Evolutionary conservation across 2,329 filamentous ascomycete species (phyloP).

Genomic region (Periconia digitata): DNA sequence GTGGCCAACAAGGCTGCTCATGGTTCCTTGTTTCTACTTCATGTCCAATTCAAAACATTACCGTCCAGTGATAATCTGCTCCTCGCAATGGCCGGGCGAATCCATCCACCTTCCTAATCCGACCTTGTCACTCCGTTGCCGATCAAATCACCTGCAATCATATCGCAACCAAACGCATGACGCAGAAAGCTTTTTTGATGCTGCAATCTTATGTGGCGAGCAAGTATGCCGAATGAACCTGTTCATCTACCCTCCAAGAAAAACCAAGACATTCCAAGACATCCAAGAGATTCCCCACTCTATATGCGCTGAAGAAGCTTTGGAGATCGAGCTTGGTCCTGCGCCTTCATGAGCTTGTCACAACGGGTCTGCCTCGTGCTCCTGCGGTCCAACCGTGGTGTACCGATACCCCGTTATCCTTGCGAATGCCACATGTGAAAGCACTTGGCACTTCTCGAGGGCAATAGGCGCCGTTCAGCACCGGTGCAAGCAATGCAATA

Average conservation of each 20-base stretch:
- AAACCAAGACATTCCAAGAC: neutral
- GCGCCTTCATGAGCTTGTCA: neutral
- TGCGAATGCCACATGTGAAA: neutral
- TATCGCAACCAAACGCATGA: neutral
- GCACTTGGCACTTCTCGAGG: too few species aligned
- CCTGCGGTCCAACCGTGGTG: neutral
- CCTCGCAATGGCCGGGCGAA: too few species aligned
- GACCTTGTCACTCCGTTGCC: neutral
- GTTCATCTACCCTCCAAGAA: neutral
- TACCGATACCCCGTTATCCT: neutral
- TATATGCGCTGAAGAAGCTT: neutral
- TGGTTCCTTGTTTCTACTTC: neutral
- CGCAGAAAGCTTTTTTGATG: neutral
- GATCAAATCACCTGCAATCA: neutral
- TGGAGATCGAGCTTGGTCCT: neutral
- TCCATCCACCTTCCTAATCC: neutral
- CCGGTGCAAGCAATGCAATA: too few species aligned
- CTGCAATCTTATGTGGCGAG: neutral
- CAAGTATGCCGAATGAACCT: neutral
- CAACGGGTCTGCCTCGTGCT: neutral
- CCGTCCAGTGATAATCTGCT: too few species aligned
- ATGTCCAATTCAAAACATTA: too few species aligned
- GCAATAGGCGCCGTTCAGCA: too few species aligned
- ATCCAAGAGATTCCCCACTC: neutral
- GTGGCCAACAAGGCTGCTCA: too few species aligned